Evolutionary conservation across 2,329 filamentous ascomycete genomes (phyloP).

Genomic region (Beauveria caledonica): DNA sequence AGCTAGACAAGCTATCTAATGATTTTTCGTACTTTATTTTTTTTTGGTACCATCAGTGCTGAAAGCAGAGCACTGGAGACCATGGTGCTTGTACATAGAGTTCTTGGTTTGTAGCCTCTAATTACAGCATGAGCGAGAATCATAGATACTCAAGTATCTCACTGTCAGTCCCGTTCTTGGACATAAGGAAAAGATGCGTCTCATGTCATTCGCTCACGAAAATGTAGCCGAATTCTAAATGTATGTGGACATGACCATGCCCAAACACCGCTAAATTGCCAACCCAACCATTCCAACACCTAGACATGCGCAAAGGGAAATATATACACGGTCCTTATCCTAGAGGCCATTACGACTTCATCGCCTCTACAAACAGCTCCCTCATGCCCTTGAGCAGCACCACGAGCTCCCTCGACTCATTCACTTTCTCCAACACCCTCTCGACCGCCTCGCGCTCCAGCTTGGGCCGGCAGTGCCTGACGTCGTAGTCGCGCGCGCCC

Average conservation of each 20-base stretch:
- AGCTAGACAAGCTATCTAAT: too few species aligned
- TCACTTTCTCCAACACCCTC: constrained; percentile 66
- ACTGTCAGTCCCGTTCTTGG: neutral
- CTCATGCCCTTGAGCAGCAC: constrained; percentile 75
- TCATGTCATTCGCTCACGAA: neutral
- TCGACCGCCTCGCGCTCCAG: constrained; percentile 72
- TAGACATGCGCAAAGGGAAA: neutral
- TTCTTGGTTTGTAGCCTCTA: neutral
- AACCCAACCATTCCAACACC: neutral
- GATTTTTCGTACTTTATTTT: too few species aligned
- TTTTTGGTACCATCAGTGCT: too few species aligned
- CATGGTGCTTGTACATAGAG: too few species aligned
- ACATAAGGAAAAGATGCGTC: neutral
- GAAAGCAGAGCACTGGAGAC: too few species aligned
- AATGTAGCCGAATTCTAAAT: neutral
- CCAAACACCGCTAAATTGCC: neutral
- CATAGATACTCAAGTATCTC: neutral
- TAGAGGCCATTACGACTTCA: constrained; percentile 36
- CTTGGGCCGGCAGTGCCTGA: constrained; percentile 73
- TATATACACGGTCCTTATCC: neutral
- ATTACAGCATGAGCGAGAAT: neutral
- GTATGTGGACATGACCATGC: neutral
- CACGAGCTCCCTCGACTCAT: constrained; percentile 68
- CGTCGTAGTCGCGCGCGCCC: constrained; percentile 72
- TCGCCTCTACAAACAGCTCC: constrained; percentile 63